Evolutionary conservation across 768 basidiomycete species (phyloP).

Genomic region (Suillus occidentalis): DNA sequence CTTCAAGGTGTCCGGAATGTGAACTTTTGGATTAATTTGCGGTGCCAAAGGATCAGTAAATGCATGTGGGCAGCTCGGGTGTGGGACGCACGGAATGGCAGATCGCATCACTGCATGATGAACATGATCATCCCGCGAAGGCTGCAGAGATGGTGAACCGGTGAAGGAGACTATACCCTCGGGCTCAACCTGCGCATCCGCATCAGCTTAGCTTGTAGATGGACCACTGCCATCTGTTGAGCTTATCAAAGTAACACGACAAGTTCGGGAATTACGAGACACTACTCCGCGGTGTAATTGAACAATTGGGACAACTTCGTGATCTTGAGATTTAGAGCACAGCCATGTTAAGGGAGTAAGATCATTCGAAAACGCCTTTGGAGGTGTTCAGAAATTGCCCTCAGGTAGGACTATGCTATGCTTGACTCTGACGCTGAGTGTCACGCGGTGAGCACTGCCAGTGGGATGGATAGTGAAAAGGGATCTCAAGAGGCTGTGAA

Average conservation of each 20-base stretch:
- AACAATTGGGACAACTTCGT: not conserved
- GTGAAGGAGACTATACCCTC: not conserved
- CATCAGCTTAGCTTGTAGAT: conserved; percentile 1
- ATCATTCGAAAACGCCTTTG: not conserved
- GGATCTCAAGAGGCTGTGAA: not conserved
- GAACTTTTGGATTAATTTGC: not conserved
- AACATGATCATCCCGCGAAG: not conserved
- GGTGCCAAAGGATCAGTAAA: not conserved
- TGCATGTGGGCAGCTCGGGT: too few species aligned
- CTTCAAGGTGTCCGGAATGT: not conserved
- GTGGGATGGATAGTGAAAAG: not conserved
- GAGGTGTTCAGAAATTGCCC: not conserved
- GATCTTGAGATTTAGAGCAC: not conserved
- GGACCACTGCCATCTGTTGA: not conserved
- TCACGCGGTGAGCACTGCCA: not conserved
- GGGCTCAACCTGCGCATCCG: not conserved
- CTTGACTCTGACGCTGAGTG: not conserved
- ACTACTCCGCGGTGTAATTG: not conserved
- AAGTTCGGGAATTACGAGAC: conserved; percentile 1
- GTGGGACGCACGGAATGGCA: not conserved
- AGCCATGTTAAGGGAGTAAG: not conserved
- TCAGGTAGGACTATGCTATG: not conserved
- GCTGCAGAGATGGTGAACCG: not conserved
- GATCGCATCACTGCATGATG: not conserved
- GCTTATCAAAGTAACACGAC: conserved; percentile 6